Percentiles rank a stretch among this genome's conserved stretches.
phyloP scores from a whole-genome alignment of 2,329 filamentous ascomycete genomes.

The Metarhizium humberi region DNA sequence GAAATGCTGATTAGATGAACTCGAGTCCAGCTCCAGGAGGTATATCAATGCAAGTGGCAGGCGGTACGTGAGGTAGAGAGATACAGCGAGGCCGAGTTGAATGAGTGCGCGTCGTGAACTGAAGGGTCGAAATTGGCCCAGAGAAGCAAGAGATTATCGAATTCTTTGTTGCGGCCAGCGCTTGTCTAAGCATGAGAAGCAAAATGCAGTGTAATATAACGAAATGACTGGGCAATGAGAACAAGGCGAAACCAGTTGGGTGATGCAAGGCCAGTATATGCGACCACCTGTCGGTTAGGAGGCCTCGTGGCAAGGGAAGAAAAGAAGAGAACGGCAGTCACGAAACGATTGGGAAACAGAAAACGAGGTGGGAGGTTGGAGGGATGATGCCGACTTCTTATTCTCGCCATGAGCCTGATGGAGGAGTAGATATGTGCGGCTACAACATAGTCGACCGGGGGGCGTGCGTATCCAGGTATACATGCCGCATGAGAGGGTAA shows the following conservation, averaged over 20 bases:
- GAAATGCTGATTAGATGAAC: not conserved
- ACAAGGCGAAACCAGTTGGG: not conserved
- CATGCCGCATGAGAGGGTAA: not conserved
- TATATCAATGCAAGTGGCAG: not conserved
- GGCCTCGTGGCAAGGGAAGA: not conserved
- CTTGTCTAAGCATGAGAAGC: not conserved
- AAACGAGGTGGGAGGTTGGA: slow-evolving; percentile 14
- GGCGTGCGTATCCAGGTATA: not conserved
- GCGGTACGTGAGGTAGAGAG: not conserved
- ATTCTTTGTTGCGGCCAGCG: slow-evolving; percentile 3
- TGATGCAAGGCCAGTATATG: slow-evolving; percentile 1
- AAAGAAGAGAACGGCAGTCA: slow-evolving; percentile 4
- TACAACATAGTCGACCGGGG: not conserved
- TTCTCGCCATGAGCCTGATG: slow-evolving; percentile 9
- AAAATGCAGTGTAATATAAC: not conserved
- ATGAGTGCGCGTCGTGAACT: not conserved
- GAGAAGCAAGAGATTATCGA: slow-evolving; percentile 5
- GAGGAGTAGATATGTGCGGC: not conserved
- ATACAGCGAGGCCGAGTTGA: not conserved
- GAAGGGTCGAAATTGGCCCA: not conserved
- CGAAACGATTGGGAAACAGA: slow-evolving; percentile 15
- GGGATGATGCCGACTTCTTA: slow-evolving; percentile 20
- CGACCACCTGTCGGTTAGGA: slow-evolving; percentile 5
- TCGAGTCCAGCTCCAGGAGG: slow-evolving; percentile 13
- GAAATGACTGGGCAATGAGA: not conserved